A percentile compares a stretch with the other conserved stretches of the same genome.
phyloP scores from a whole-genome alignment of 1,139 yeast species.

The Lodderomyces parapsilosis region DNA sequence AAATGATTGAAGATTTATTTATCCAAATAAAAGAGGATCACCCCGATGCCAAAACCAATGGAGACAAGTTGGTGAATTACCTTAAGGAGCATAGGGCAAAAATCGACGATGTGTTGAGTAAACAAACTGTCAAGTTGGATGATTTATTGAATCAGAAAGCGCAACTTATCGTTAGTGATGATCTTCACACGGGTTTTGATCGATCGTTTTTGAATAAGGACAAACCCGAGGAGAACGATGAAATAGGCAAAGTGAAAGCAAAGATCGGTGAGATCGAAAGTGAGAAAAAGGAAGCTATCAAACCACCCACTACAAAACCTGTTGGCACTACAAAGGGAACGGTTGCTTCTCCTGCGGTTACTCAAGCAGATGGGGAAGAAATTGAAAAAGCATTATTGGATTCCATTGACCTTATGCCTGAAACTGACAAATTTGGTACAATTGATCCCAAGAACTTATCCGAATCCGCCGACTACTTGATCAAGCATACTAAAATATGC shows the following conservation, averaged over 20 bases:
- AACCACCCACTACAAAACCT: slow-evolving; percentile 12
- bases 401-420: slow-evolving; percentile 45
- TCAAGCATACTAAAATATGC: slow-evolving; percentile 65
- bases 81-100: slow-evolving; percentile 66
- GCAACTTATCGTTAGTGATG: slow-evolving; percentile 81
- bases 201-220: slow-evolving; percentile 72
- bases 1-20: slow-evolving; percentile 88
- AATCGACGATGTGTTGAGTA: slow-evolving; percentile 61
- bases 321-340: slow-evolving; percentile 27
- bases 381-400: slow-evolving; percentile 29
- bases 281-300: slow-evolving; percentile 1
- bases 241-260: slow-evolving; percentile 14
- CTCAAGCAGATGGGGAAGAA: slow-evolving; percentile 13
- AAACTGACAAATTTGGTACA: slow-evolving; percentile 64
- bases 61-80: slow-evolving; percentile 38
- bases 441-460: slow-evolving; percentile 50
- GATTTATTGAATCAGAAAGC: slow-evolving; percentile 71
- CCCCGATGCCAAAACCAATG: slow-evolving; percentile 46
- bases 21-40: slow-evolving; percentile 65
- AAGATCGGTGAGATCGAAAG: slow-evolving; percentile 15
- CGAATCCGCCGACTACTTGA: slow-evolving; percentile 51
- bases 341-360: slow-evolving; percentile 21
- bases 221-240: slow-evolving; percentile 24
- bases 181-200: slow-evolving; percentile 92
- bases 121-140: slow-evolving; percentile 60